Evolutionary conservation across 768 basidiomycete species (phyloP), one percentile per base, ranked within the genome.

Genomic region (Cyathus striatus): DNA sequence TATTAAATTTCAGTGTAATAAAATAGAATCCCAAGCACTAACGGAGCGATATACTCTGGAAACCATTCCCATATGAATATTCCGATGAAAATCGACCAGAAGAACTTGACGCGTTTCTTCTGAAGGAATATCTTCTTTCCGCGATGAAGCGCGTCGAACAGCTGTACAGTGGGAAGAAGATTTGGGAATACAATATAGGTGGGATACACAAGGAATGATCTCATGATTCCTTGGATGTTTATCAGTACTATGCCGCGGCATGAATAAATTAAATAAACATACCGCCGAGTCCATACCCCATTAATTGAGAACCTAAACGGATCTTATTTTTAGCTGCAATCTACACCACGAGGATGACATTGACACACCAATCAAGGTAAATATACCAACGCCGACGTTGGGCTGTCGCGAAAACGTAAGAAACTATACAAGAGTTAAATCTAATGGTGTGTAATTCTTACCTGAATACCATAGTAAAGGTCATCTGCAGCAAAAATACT

Each of bases 21-120:
- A 25, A 40, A 10, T 17, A 7, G 22, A 10, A 20, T 23, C 22
- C 10, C 17, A 16, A 27, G 14, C 9, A 62, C 57, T 23, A 37
- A 68, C 59, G 45, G 74, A 48, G 60, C 70, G 57, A 58, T 75
- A 50, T 64, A 75, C 50, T 75, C 68, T 5, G 78, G 78, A 58
- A 80, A 64, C 65, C 75, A 67, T 53, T 80, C 79, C 66, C 73
- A 78, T 35, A 74, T 48, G 47, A 79, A 77, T 49, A 82, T 79
- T 5, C 58, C 69, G 16, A 72, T 57, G 50, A 78, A 77, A 1
- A 73, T 59, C 1, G 56, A 53, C 78, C 75, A 80, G 65, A 77
- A 82, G 42, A 78, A 74, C 56, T 65, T 79, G 51, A 76, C 64
- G 20, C 78, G 75, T 54, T 79, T 78, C 57, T 61, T 57, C 52